Conservation (phyloP, 2,329 filamentous ascomycete species). For the Phaeosphaeria sp. region DNA sequence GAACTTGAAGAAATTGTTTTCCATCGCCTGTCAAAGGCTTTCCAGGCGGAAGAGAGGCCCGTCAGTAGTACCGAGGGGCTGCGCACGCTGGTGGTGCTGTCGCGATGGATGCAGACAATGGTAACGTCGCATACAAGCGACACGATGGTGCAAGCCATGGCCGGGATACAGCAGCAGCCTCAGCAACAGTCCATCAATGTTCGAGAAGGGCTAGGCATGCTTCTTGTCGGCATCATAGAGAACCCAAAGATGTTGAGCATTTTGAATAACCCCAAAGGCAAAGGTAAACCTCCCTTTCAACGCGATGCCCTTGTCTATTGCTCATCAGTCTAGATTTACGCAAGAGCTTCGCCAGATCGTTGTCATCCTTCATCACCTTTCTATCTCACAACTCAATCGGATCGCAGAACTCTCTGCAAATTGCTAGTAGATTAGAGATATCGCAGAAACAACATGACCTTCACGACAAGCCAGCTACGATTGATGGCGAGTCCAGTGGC, state of each 20-base stretch:
- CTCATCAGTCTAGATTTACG: slow-evolving; percentile 31
- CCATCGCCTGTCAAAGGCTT: slow-evolving; percentile 45
- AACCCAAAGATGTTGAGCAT: slow-evolving; percentile 63
- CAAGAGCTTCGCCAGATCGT: slow-evolving; percentile 39
- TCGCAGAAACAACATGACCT: slow-evolving; percentile 52
- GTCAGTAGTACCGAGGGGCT: slow-evolving; percentile 38
- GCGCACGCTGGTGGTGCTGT: slow-evolving; percentile 37
- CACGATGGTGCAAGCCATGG: slow-evolving; percentile 49
- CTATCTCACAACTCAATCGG: slow-evolving; percentile 63
- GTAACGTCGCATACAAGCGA: slow-evolving; percentile 49
- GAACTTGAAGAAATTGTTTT: slow-evolving; percentile 49
- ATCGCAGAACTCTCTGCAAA: slow-evolving; percentile 60
- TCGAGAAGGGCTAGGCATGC: slow-evolving; percentile 68
- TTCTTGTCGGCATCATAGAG: slow-evolving; percentile 68
- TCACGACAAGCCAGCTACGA: slow-evolving; percentile 51
- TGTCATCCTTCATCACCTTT: slow-evolving; percentile 42
- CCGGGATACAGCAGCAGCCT: slow-evolving; percentile 55
- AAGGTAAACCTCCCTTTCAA: slow-evolving; percentile 50
- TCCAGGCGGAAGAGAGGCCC: slow-evolving; percentile 43
- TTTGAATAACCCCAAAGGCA: slow-evolving; percentile 61
- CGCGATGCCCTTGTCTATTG: not conserved
- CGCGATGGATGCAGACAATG: slow-evolving; percentile 50
- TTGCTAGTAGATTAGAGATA: slow-evolving; percentile 49
- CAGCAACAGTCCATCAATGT: slow-evolving; percentile 66
- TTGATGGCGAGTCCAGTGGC: slow-evolving; percentile 51